Percentiles rank a stretch among this genome's conserved stretches.
Evolutionary conservation across 2,329 filamentous ascomycete species (phyloP).

Genomic region (Lachnellula suecica): DNA sequence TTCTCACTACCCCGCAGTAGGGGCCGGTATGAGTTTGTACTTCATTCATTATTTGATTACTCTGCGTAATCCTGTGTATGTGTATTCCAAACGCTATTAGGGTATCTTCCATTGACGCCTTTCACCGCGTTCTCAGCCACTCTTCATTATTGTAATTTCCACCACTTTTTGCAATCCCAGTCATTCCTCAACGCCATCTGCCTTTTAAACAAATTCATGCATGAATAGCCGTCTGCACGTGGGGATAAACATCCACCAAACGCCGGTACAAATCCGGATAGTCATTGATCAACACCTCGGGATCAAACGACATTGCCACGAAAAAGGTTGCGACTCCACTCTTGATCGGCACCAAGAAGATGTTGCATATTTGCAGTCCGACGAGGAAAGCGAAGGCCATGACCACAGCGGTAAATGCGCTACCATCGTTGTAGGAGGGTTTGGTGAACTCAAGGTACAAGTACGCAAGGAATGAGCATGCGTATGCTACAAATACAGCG

Average conservation of each 20-base stretch:
- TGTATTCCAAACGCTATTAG: neutral
- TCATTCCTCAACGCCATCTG: too few species aligned
- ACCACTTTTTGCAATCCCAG: neutral
- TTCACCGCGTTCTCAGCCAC: too few species aligned
- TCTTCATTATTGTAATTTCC: too few species aligned
- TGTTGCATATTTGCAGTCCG: conserved; percentile 83
- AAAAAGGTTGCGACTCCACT: conserved; percentile 93
- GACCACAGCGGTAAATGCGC: conserved; percentile 72
- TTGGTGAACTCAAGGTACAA: conserved; percentile 82
- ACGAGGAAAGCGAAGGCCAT: conserved; percentile 87
- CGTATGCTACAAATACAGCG: conserved; percentile 79
- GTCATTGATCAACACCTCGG: conserved; percentile 73
- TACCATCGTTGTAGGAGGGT: conserved; percentile 71
- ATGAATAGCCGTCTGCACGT: conserved; percentile 66
- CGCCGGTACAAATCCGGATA: conserved; percentile 79
- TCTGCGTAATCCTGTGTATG: too few species aligned
- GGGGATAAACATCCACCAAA: conserved; percentile 80
- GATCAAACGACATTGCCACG: conserved; percentile 71
- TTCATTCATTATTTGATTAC: too few species aligned
- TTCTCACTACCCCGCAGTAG: too few species aligned
- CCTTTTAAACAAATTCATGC: conserved; percentile 11
- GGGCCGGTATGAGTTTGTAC: too few species aligned
- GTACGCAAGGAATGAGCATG: conserved; percentile 78
- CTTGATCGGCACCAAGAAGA: conserved; percentile 84
- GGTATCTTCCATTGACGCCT: neutral